Base-by-base conservation (phyloP, 495 filamentous ascomycete species). In the Halenospora varia region DNA sequence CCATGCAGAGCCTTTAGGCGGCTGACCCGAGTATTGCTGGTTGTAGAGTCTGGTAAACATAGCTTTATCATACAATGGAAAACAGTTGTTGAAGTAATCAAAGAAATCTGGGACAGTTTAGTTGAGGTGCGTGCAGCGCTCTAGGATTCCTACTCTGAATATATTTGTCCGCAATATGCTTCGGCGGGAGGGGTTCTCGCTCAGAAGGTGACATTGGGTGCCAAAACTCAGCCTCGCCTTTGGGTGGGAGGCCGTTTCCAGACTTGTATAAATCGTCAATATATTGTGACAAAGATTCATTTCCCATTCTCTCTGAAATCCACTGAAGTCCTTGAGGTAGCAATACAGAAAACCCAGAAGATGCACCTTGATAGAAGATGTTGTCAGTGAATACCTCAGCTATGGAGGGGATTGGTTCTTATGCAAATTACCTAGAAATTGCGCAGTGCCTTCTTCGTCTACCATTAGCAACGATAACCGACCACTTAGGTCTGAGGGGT, bases 261-360 rank as follows among this genome's bases (percentile, higher is more conserved):
- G 9, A 22, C n/a, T 40, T 42, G 1, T 26, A 55, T 19, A 55
- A 26, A 46, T 39, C 35, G 19, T 8, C 11, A 39, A 60, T n/a
- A 24, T 55, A 26, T 29, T 42, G 42, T 39, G 20, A 45, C 10
- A 62, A 22, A 10, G 57, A 48, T 11, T 26, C 22, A 20, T 51
- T 35, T 22, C 53, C 53, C 10, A 47, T 23, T 39, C 52, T 62
- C 20, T 53, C 48, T 13, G 59, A 51, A 35, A 62, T 62, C 59
- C 59, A 62, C 6, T 29, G 53, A 45, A 62, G 46, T 23, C 59
- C 59, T 51, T 57, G 59, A 10, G 48, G 53, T 6, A 54, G 57
- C 23, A 62, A 47, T 22, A 62, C 29, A 15, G 59, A 56, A 29
- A 57, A 62, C n/a, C 59, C 59, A 52, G 59, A 62, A 6, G 59